phyloP scores from a whole-genome alignment of 805 yeast species.

The Suhomyces sp. region DNA sequence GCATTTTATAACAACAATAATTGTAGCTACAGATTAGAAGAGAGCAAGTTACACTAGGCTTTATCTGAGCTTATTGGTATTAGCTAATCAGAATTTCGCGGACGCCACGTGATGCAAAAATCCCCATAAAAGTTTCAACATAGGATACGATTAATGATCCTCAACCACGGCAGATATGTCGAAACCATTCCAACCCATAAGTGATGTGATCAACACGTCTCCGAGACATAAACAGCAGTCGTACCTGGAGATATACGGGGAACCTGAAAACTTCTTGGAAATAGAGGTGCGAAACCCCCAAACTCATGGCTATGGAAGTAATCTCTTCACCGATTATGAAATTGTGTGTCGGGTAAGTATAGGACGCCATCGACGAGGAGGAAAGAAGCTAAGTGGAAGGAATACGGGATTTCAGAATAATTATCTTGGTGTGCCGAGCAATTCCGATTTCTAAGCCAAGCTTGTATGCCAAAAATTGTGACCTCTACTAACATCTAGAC shows the following conservation, averaged over 20 bases:
- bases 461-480: background rate
- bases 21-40: too few relatives aligned
- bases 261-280: slow-evolving; percentile 91
- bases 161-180: slow-evolving; percentile 26
- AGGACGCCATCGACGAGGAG: too few relatives aligned
- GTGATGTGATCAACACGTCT: slow-evolving; percentile 37
- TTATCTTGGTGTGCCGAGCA: too few relatives aligned
- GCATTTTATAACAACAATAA: too few relatives aligned
- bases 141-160: too few relatives aligned
- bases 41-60: too few relatives aligned
- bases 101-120: too few relatives aligned
- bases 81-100: too few relatives aligned
- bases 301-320: slow-evolving; percentile 65
- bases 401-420: too few relatives aligned
- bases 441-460: too few relatives aligned
- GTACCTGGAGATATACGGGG: slow-evolving; percentile 83
- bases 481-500: slow-evolving; percentile 44
- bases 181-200: slow-evolving; percentile 43
- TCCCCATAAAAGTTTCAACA: too few relatives aligned
- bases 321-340: slow-evolving; percentile 89
- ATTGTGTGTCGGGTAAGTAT: slow-evolving; percentile 62
- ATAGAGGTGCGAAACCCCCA: slow-evolving; percentile 77
- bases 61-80: too few relatives aligned
- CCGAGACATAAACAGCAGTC: slow-evolving; percentile 53
- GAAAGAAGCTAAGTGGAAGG: background rate